A percentile compares a stretch with the other conserved stretches of the same genome.
These are phyloP conservation scores for Prunus padus DNA, from an alignment of 306 rosid species.

Conservation along the genomic window DNA sequence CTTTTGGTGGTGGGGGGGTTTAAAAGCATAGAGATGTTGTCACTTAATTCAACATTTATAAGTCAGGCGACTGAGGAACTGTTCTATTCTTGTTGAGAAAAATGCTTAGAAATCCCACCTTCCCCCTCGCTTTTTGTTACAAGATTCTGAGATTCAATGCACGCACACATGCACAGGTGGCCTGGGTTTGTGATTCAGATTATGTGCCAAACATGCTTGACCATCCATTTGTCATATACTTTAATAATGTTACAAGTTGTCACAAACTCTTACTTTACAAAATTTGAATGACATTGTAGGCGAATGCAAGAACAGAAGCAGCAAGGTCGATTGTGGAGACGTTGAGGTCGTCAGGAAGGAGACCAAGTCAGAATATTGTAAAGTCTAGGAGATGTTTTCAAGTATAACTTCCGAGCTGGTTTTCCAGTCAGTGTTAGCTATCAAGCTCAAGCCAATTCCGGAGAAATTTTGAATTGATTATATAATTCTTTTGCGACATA, in stretches of 20 bases:
- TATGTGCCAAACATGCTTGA: background rate
- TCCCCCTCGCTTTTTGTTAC: background rate
- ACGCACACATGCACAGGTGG: too few species aligned
- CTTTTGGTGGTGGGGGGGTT: background rate
- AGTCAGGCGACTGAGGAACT: background rate
- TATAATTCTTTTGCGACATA: constrained; percentile 9
- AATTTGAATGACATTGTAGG: constrained; percentile 42
- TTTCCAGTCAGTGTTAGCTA: constrained; percentile 3
- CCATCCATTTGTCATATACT: background rate
- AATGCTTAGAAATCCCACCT: background rate
- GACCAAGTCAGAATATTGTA: constrained; percentile 16
- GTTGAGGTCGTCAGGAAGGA: constrained; percentile 27
- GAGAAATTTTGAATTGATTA: constrained; percentile 8
- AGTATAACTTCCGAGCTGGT: background rate
- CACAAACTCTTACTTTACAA: background rate
- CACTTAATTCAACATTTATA: background rate
- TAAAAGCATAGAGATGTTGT: background rate
- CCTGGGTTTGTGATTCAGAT: background rate
- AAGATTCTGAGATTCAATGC: background rate
- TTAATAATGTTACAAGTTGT: background rate
- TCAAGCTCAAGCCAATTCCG: background rate
- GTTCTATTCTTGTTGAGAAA: background rate
- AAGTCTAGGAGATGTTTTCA: constrained; percentile 16
- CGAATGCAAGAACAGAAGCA: constrained; percentile 64
- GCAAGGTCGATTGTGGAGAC: constrained; percentile 70